These are phyloP conservation scores for Vaccinium macrocarpon DNA, from an alignment of 148 eudicot genomes.

Conservation along the genomic window DNA sequence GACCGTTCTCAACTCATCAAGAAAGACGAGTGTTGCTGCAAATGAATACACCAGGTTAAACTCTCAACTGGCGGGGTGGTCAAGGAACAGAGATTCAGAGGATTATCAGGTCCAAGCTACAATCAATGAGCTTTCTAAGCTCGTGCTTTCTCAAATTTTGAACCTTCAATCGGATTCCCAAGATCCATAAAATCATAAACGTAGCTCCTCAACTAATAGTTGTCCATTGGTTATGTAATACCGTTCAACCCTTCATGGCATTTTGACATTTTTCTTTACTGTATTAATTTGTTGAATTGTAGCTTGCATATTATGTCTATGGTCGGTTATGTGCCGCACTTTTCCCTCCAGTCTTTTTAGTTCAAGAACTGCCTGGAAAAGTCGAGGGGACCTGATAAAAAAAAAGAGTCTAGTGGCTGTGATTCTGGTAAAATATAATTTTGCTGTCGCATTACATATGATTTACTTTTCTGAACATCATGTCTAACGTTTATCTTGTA, in stretches of 20 bases:
- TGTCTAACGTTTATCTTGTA: neutral
- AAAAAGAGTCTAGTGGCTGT: neutral
- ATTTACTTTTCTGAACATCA: neutral
- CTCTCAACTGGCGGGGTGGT: slow-evolving; percentile 45
- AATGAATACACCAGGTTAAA: slow-evolving; percentile 55
- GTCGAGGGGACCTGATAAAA: neutral
- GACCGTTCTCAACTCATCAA: slow-evolving; percentile 50
- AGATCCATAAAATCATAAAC: slow-evolving; percentile 29
- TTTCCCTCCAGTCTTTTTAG: neutral
- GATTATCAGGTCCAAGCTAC: slow-evolving; percentile 63
- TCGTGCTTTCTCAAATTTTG: slow-evolving; percentile 65
- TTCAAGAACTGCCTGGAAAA: neutral
- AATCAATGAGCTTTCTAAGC: slow-evolving; percentile 65
- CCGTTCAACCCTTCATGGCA: too few relatives aligned
- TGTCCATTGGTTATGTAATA: neutral
- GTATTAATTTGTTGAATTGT: neutral
- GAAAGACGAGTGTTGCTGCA: slow-evolving; percentile 66
- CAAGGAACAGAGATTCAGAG: slow-evolving; percentile 41
- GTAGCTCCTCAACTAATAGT: neutral
- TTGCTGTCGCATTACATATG: neutral
- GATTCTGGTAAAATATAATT: neutral
- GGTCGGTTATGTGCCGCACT: neutral
- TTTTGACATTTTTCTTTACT: neutral
- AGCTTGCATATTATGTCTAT: neutral
- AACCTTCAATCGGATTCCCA: slow-evolving; percentile 52